Conservation (phyloP, 768 basidiomycete species). For the Leucosporidium yakuticum region DNA sequence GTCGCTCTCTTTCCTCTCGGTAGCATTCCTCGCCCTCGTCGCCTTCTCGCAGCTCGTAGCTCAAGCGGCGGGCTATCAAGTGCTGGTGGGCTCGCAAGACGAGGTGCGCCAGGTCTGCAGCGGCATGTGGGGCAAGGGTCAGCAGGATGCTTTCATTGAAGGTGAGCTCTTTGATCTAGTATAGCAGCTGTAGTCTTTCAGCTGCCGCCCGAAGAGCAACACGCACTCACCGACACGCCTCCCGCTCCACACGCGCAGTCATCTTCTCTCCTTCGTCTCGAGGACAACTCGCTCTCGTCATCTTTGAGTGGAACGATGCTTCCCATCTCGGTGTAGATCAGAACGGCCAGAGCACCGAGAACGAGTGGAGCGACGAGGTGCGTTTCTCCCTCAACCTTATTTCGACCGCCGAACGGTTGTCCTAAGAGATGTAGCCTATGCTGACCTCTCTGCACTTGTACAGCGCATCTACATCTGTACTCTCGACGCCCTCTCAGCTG, state of each 20-base stretch:
- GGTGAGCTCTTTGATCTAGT: conserved; percentile 32
- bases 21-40: no score
- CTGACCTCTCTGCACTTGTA: conserved; percentile 27
- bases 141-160: conserved; percentile 43
- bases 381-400: conserved; percentile 49
- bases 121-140: conserved; percentile 77
- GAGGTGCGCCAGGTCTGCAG: conserved; percentile 66
- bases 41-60: no score
- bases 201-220: conserved; percentile 28
- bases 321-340: conserved; percentile 62
- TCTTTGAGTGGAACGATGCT: conserved; percentile 92
- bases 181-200: not conserved
- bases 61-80: no score
- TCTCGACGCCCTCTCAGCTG: conserved; percentile 62
- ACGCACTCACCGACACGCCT: conserved; percentile 15
- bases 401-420: conserved; percentile 55
- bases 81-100: no score
- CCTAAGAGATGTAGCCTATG: conserved; percentile 37
- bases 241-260: conserved; percentile 45
- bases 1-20: no score
- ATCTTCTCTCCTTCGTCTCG: conserved; percentile 69
- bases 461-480: conserved; percentile 94
- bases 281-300: conserved; percentile 86
- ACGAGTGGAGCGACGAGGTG: conserved; percentile 40
- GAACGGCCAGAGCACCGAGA: conserved; percentile 27